Evolutionary conservation across 1,284 basidiomycete species (phyloP), one percentile per base, ranked within the genome.

Genomic region (Ceratobasidium sp.): DNA sequence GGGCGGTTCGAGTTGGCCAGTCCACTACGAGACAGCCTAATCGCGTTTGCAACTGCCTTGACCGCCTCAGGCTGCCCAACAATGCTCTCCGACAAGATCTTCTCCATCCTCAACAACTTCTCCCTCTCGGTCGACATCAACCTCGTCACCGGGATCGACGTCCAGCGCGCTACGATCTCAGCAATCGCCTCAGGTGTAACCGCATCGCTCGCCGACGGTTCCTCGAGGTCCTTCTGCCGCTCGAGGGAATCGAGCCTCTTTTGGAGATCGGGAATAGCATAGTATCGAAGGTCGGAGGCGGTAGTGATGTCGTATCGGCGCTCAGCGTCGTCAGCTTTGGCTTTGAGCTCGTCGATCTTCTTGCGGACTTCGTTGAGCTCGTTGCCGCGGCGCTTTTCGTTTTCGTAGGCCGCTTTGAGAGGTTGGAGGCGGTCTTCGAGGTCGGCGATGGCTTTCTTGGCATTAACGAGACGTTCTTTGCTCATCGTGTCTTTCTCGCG

Each of bases 241-340:
- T 95, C 91, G 50, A 98, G 87, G 50, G 87, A 83, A 27, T 82
- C 82, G 75, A 98, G 88, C 63, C 91, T 90, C 72, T 86, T 83
- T 81, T 96, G 91, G n/a, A 97, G 86, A 79, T 99, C 95, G 15
- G 98, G 97, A 53, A 99, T 89, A 11, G 96, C 96, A 81, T 94
- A 96, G 84, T 96, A 98, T 72, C 93, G 91, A 76, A 99, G 85
- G 82, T 99, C 97, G 67, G 96, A 96, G 9, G 94, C 94, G 2
- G 93, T 93, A 0, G 89, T 89, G 72, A 97, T 88, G 80, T 96
- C 95, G 80, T 89, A 91, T 81, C 90, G 89, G 82, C 97, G 87
- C 83, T 99, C 96, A 7, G 97, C 97, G 63, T 98, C 96, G 79
- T 98, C 95, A 0, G 94, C 93, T 85, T 99, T 99, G 27, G 93